Percentiles rank a stretch among this genome's conserved stretches.
Evolutionary conservation across 2,329 filamentous ascomycete species (phyloP).

Genomic region (Colletotrichum sp.): DNA sequence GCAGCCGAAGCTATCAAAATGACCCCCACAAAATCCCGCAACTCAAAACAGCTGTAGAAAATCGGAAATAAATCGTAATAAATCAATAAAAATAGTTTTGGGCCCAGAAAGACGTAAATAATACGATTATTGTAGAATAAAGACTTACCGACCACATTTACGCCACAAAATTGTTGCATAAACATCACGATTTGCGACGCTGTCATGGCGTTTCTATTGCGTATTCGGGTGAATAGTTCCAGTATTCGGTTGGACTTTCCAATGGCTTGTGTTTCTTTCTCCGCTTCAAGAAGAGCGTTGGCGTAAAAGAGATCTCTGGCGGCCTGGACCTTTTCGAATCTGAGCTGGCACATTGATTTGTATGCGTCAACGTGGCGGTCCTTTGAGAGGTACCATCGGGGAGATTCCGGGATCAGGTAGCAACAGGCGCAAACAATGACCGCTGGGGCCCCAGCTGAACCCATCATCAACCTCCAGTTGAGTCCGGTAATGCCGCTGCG

Average conservation of each 20-base stretch:
- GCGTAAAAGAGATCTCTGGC: slow-evolving; percentile 62
- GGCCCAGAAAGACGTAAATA: not conserved
- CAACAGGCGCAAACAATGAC: slow-evolving; percentile 60
- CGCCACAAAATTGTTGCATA: slow-evolving; percentile 55
- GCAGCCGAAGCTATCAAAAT: not conserved
- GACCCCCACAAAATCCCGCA: not conserved
- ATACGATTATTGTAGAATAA: not conserved
- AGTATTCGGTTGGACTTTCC: slow-evolving; percentile 51
- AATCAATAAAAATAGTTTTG: not conserved
- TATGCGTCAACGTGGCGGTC: slow-evolving; percentile 51
- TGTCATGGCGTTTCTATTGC: slow-evolving; percentile 65
- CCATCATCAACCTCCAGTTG: slow-evolving; percentile 74
- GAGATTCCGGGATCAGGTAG: slow-evolving; percentile 52
- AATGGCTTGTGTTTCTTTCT: slow-evolving; percentile 53
- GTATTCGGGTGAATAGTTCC: slow-evolving; percentile 63
- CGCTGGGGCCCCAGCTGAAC: slow-evolving; percentile 67
- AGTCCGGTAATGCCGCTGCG: slow-evolving; percentile 51
- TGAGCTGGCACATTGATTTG: slow-evolving; percentile 47
- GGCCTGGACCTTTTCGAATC: slow-evolving; percentile 56
- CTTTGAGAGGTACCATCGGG: slow-evolving; percentile 56
- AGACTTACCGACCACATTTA: slow-evolving; percentile 10
- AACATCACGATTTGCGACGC: slow-evolving; percentile 70
- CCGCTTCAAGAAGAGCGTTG: slow-evolving; percentile 60
- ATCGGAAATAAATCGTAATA: not conserved
- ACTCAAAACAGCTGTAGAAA: not conserved